These are phyloP conservation scores for Russula griseocarnosa DNA, from an alignment of 768 basidiomycete species.

Conservation along the genomic window DNA sequence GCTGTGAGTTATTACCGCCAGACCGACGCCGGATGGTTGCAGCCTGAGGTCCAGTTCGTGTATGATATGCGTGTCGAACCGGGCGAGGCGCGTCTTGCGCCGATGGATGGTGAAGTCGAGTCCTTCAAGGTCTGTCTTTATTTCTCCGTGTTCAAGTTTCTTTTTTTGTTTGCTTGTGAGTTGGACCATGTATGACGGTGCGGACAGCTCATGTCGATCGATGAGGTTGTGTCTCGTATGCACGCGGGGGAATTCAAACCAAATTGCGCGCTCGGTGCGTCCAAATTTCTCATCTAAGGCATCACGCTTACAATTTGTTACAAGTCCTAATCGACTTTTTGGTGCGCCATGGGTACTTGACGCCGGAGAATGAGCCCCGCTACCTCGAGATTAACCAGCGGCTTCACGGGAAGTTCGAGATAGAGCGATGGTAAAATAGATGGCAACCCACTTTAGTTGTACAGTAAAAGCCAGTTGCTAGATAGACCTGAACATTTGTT, in stretches of 20 bases:
- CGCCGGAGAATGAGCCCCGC: conserved; percentile 82
- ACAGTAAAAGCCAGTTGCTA: neutral
- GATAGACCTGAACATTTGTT: neutral
- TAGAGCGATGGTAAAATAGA: conserved; percentile 45
- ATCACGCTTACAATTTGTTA: neutral
- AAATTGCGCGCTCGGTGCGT: conserved; percentile 81
- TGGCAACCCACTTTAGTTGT: neutral
- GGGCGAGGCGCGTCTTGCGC: conserved; percentile 55
- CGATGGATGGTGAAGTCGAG: conserved; percentile 91
- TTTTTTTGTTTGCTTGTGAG: neutral
- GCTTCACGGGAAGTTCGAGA: conserved; percentile 68
- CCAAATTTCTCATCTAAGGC: neutral
- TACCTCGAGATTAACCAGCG: conserved; percentile 73
- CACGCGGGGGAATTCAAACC: conserved; percentile 79
- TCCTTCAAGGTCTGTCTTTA: conserved; percentile 67
- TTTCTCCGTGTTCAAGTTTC: neutral
- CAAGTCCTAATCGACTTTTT: conserved; percentile 86
- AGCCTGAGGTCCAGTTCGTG: conserved; percentile 84
- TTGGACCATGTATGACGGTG: neutral
- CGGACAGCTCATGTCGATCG: conserved; percentile 59
- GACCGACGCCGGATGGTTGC: conserved; percentile 70
- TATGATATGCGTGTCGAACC: conserved; percentile 77
- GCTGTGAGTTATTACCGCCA: conserved; percentile 78
- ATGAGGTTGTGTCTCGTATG: conserved; percentile 60
- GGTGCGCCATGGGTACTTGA: conserved; percentile 79